A percentile compares a stretch with the other conserved stretches of the same genome.
These are phyloP conservation scores for Pichia sp. DNA, from an alignment of 1,139 yeast species.

Conservation along the genomic window DNA sequence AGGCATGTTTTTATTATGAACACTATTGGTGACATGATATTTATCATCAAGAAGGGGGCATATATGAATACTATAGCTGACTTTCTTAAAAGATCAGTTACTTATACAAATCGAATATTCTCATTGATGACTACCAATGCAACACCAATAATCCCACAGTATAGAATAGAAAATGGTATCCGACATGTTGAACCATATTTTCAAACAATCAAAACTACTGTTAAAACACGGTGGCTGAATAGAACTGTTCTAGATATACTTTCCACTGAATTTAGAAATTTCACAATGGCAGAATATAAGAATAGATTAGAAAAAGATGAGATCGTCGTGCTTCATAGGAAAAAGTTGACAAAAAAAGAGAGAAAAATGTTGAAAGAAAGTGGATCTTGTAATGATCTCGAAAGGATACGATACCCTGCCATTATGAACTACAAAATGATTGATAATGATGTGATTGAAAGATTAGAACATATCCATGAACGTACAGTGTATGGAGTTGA, in stretches of 20 bases:
- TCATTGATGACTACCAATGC: neutral
- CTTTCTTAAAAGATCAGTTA: neutral
- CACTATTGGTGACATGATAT: no score
- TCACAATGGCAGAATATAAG: constrained; percentile 23
- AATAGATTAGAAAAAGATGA: constrained; percentile 20
- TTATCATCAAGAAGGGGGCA: neutral
- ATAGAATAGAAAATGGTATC: constrained; percentile 39
- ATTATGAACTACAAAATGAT: constrained; percentile 30
- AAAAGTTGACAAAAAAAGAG: constrained; percentile 10
- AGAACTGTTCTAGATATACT: constrained; percentile 44
- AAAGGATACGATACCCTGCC: constrained; percentile 12
- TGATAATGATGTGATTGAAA: constrained; percentile 50
- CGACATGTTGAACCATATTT: constrained; percentile 49
- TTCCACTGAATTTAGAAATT: constrained; percentile 39
- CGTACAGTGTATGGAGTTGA: constrained; percentile 38
- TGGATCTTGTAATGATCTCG: neutral
- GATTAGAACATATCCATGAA: constrained; percentile 60
- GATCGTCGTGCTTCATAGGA: constrained; percentile 17
- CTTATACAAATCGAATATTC: no score
- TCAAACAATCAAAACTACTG: constrained; percentile 39
- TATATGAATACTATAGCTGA: neutral
- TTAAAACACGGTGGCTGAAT: constrained; percentile 51
- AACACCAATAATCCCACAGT: constrained; percentile 18
- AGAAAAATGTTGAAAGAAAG: constrained; percentile 18
- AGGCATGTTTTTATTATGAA: no score